phyloP scores from a whole-genome alignment of 371 early-diverging fungal genomes.

The Zychaea mexicana region DNA sequence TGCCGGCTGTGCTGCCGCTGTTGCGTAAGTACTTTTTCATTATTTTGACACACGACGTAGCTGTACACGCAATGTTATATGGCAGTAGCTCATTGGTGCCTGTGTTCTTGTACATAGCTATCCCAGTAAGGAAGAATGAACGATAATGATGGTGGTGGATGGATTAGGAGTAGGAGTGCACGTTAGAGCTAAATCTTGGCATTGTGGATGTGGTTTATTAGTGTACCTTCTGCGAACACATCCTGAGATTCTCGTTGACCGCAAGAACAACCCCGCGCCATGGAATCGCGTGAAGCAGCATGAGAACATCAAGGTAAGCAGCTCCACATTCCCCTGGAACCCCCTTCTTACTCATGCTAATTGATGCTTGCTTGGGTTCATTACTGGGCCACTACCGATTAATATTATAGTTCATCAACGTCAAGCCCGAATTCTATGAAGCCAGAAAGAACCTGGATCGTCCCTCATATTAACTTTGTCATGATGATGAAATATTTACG shows the following conservation, averaged over 20 bases:
- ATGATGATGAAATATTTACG: not conserved
- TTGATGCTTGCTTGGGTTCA: not conserved
- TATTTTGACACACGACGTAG: not conserved
- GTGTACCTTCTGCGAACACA: conserved; percentile 46
- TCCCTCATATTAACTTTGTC: conserved; percentile 17
- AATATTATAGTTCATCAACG: conserved; percentile 32
- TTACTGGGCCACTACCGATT: no score
- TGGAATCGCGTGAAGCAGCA: conserved; percentile 50
- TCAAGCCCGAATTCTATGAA: conserved; percentile 30
- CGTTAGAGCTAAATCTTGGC: no score
- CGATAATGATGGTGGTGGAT: not conserved
- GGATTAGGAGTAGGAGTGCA: no score
- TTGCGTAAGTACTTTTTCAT: conserved; percentile 34
- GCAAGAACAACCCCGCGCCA: conserved; percentile 48
- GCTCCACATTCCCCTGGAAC: not conserved
- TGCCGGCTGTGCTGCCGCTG: conserved; percentile 47
- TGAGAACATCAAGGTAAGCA: conserved; percentile 45
- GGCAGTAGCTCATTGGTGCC: no score
- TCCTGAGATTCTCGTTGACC: conserved; percentile 51
- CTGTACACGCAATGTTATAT: no score
- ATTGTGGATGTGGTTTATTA: conserved; percentile 3
- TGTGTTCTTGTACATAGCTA: conserved; percentile 11
- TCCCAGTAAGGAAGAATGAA: conserved; percentile 17
- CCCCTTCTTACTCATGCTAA: not conserved
- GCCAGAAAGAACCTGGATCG: conserved; percentile 20